These are phyloP conservation scores for Rhynchospora pubera DNA, from an alignment of 176 grass and related monocot genomes.

Conservation along the genomic window DNA sequence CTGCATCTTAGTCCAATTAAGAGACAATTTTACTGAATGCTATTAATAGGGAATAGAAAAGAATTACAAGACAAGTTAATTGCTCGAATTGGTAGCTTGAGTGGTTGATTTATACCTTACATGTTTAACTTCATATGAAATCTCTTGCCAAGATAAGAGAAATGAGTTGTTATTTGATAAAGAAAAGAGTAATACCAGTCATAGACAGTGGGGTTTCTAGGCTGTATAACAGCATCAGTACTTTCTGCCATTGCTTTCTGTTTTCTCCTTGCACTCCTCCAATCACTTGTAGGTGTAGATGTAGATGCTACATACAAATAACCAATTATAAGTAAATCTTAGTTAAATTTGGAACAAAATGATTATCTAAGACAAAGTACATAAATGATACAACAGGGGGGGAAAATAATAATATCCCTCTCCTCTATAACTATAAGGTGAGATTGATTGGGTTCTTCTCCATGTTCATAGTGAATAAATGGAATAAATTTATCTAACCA, in stretches of 20 bases:
- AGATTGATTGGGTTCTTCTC: not conserved
- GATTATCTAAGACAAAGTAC: not conserved
- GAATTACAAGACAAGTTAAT: not conserved
- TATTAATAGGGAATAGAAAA: not conserved
- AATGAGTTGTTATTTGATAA: not conserved
- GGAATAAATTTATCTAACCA: not conserved
- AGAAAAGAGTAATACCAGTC: conserved; percentile 46
- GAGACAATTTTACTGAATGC: not conserved
- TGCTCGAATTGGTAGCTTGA: not conserved
- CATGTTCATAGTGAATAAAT: not conserved
- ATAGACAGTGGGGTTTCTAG: conserved; percentile 77
- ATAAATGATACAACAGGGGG: conserved; percentile 8
- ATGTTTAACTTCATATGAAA: not conserved
- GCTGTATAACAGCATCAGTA: conserved; percentile 23
- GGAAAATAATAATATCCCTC: no score
- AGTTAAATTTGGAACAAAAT: not conserved
- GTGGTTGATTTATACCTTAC: not conserved
- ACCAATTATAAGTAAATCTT: not conserved
- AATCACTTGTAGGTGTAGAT: conserved; percentile 41
- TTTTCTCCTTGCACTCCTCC: conserved; percentile 43
- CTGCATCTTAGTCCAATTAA: not conserved
- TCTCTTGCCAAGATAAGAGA: not conserved
- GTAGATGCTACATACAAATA: conserved; percentile 38
- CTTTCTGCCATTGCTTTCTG: conserved; percentile 31
- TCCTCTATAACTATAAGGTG: no score